These are phyloP conservation scores for Chamaecrista fasciculata DNA, from an alignment of 306 rosid genomes.

Conservation along the genomic window DNA sequence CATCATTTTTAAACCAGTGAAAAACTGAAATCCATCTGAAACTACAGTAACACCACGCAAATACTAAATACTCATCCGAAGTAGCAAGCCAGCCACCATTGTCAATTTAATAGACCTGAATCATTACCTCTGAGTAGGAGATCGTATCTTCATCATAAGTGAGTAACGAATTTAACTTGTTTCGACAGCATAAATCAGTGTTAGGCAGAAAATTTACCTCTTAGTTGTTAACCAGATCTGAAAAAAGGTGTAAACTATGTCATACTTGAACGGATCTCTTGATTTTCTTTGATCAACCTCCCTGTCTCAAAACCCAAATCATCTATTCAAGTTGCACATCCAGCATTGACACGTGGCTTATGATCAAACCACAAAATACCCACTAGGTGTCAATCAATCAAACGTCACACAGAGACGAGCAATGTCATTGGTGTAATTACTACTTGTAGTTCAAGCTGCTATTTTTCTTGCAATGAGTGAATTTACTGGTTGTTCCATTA, in stretches of 20 bases:
- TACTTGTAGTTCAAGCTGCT: neutral
- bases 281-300: too few species aligned
- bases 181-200: neutral
- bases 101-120: neutral
- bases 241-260: too few species aligned
- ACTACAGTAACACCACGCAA: neutral
- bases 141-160: neutral
- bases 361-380: too few species aligned
- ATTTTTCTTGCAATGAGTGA: neutral
- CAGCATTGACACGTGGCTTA: too few species aligned
- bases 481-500: neutral
- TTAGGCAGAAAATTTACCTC: neutral
- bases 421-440: too few species aligned
- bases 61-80: neutral
- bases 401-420: too few species aligned
- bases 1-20: neutral
- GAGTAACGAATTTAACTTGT: neutral
- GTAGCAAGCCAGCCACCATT: neutral
- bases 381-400: too few species aligned
- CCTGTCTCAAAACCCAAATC: too few species aligned
- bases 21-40: neutral
- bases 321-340: too few species aligned
- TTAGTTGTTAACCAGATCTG: too few species aligned
- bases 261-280: too few species aligned
- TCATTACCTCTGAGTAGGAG: neutral